Evolutionary conservation across 1,284 basidiomycete species (phyloP), one percentile per base, ranked within the genome.

Genomic region (Phellopilus nigrolimitatus): DNA sequence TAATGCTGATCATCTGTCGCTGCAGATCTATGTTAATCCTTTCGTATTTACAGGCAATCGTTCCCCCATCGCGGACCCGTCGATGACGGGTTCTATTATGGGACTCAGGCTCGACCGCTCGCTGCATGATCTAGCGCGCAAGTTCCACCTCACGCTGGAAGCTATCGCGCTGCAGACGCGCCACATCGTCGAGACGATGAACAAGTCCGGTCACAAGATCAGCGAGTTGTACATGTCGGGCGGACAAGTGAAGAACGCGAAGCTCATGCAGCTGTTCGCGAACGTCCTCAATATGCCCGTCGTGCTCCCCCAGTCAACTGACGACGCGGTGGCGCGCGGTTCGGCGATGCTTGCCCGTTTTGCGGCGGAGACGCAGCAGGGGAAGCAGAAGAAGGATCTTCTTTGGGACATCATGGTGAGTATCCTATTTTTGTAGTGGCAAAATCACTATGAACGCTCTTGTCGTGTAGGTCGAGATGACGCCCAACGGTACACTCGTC

Each of bases 141-240:
- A 91, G 64, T 98, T 97, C 72, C 84, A 92, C 61, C 80, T 93
- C 42, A 91, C 95, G 0, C 82, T 97, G 43, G 93, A 97, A 72
- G 85, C 93, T 8, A 95, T 99, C 67, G 91, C 93, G 4, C 80
- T 98, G 17, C 95, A 98, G 68, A 98, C 94, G 9, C 78, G 90
- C 3, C 95, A 98, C 69, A 98, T 99, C 65, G 75, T 99, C 51
- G 90, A 95, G 62, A 79, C 83, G 60, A 90, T 99, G 80, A 97
- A 98, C 69, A 67, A 63, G 13, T 79, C 84, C 34, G 95, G 95
- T 0, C 95, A 99, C 69, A 64, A 74, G 28, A 88, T 99, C 62
- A 79, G 79, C 50, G 80, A 84, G 27, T 88, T 99, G 66, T 97
- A 94, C 73, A 90, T 99, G 82, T 87, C 82, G 34, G 91, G 91